Base-by-base conservation (phyloP, 352 stramenopile species). In the Phytophthora uliginosa region DNA sequence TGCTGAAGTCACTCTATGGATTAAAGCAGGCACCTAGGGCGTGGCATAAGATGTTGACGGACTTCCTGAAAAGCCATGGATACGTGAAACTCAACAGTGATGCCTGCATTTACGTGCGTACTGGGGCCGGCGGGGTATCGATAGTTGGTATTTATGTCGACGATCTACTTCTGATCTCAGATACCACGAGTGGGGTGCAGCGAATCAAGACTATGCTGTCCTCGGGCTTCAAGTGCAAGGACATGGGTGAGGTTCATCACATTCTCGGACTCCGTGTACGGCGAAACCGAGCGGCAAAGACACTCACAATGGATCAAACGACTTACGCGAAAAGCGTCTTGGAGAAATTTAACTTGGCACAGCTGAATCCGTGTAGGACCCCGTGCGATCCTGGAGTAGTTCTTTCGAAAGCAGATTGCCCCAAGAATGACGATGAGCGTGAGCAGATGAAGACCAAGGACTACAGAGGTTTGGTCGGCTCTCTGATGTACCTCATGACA, bases 41-140 rank as follows among this genome's bases (percentile, higher is more conserved):
- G 0, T 71, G 68, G 48, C 56, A 75, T 10, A 63, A 71, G 62
- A 56, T 51, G 17, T 28, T 70, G 12, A 75, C 68, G 1, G 54
- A 71, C 24, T 60, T 63, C 9, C 38, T 75, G 2, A 75, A 66
- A 47, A 62, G 0, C 1, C 12, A 66, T 13, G 61, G 55, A 6
- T 75, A 50, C 40, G 45, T 57, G 20, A 70, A 64, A 22, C n/a
- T 75, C 2, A 70, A 70, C 38, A 65, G 54, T 17, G 67, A 74
- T 50, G 4, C 67, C 38, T 74, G 67, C 2, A 61, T 74, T 51
- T 74, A 69, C 34, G 33, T 69, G 10, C 45, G 47, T 7, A 7
- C 28, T 33, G 31, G 42, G 2, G 2, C 28, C 2, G 12, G 38
- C 12, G 45, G 33, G 42, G 42, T 66, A 26, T 17, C 17, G 10